A percentile compares a stretch with the other conserved stretches of the same genome.
These are phyloP conservation scores for Podaxis sp. DNA, from an alignment of 768 basidiomycete genomes.

Conservation along the genomic window DNA sequence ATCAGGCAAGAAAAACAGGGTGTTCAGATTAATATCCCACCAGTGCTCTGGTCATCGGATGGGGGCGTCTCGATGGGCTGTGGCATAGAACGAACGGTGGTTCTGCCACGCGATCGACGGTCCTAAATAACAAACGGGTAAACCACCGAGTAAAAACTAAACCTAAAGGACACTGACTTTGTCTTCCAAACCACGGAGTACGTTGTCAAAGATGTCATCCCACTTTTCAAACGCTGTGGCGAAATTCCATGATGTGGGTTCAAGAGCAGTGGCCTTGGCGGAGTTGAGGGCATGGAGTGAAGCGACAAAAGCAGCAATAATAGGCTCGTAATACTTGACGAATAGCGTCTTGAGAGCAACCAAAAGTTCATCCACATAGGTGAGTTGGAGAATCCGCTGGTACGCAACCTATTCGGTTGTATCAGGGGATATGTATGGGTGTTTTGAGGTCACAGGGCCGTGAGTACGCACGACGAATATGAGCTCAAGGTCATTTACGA, in stretches of 20 bases:
- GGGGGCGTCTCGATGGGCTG: constrained; percentile 43
- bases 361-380: constrained; percentile 90
- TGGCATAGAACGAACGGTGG: constrained; percentile 30
- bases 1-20: constrained; percentile 24
- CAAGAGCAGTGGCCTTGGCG: constrained; percentile 35
- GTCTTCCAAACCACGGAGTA: constrained; percentile 70
- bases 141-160: constrained; percentile 11
- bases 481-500: constrained; percentile 91
- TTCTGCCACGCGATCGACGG: constrained; percentile 60
- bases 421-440: neutral
- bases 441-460: neutral
- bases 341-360: constrained; percentile 78
- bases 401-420: constrained; percentile 71
- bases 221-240: constrained; percentile 68
- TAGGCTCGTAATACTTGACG: constrained; percentile 80
- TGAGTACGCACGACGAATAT: constrained; percentile 82
- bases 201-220: constrained; percentile 75
- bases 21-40: constrained; percentile 28
- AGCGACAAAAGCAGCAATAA: constrained; percentile 77
- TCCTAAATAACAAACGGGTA: constrained; percentile 40
- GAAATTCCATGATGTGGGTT: constrained; percentile 61
- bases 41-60: constrained; percentile 57
- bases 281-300: constrained; percentile 66
- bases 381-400: constrained; percentile 91
- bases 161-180: constrained; percentile 61